These are phyloP conservation scores for Dictyostelium firmibasis DNA, from an alignment of 78 protist genomes.

Conservation along the genomic window DNA sequence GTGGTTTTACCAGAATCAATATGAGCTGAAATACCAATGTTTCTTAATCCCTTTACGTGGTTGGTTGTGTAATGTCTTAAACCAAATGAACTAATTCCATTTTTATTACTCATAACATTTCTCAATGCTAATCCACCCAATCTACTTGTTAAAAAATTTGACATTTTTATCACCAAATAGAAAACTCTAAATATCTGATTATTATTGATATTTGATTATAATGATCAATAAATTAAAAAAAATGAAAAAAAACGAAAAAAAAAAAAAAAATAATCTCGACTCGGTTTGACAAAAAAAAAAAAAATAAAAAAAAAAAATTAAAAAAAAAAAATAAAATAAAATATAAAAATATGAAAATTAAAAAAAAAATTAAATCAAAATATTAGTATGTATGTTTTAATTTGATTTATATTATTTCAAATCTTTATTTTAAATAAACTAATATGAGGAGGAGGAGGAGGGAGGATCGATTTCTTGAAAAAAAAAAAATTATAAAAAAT, in stretches of 20 bases:
- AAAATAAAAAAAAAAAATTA: not conserved
- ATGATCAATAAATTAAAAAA: not conserved
- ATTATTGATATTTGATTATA: not conserved
- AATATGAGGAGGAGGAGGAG: no score
- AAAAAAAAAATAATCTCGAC: not conserved
- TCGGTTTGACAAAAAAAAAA: not conserved
- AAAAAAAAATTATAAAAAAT: no score
- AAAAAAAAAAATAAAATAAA: not conserved
- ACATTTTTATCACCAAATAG: not conserved
- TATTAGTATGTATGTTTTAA: no score
- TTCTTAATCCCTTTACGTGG: conserved; percentile 62
- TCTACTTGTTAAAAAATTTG: conserved; percentile 9
- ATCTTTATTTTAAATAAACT: no score
- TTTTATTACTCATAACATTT: not conserved
- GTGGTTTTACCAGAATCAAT: conserved; percentile 98
- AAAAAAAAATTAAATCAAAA: no score
- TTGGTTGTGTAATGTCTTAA: conserved; percentile 29
- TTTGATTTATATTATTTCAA: no score
- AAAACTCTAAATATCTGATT: not conserved
- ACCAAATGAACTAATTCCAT: not conserved
- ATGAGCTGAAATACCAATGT: conserved; percentile 96
- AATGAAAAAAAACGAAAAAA: not conserved
- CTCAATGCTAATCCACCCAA: not conserved
- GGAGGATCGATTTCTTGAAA: no score
- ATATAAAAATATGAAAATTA: no score